Evolutionary conservation across 176 grass and related monocot genomes (phyloP), one percentile per base, ranked within the genome.

Genomic region (Secale cereale): DNA sequence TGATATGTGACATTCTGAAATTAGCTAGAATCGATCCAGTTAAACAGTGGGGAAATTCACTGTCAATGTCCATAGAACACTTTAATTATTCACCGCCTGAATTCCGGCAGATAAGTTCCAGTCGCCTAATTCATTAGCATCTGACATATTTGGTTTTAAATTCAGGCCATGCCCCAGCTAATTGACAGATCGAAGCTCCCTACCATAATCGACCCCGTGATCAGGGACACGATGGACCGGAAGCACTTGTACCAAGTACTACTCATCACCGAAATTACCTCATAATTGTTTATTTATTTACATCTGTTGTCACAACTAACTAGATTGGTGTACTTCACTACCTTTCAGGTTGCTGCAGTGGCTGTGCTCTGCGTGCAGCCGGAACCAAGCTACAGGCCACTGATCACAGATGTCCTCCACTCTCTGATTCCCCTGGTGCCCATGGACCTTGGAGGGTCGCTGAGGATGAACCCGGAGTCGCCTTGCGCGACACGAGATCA

Each of bases 91-190:
- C 81, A 65, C 41, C 5, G 3, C 17, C 64, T 52, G 45, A 88
- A 72, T 71, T 22, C 10, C 57, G 27, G 72, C 9, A 43, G 64
- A 60, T 74, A 79, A 39, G 7, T 73, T 82, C 19, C 23, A 73
- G 22, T 81, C 62, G 29, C 20, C 8, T 74, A 50, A 20, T 36
- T 10, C 65, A 57, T 77, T 78, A 62, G 30, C 76, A 78, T 83
- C 83, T 90, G 48, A 79, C 59, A 63, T 82, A 65, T 69, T 76
- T 76, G 57, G 29, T 68, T 20, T 80, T 6, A 10, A 66, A 63
- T 91, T 74, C 86, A 99, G 97, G 97, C 97, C 61, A 99, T 99
- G 97, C 97, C 97, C 88, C 94, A 99, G 86, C 88, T 99, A 48
- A 99, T 94, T 16, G 97, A 99, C 80, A 89, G 97, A 91, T 94